Evolutionary conservation across 2,329 filamentous ascomycete species (phyloP).

Genomic region (Neurospora sp.): DNA sequence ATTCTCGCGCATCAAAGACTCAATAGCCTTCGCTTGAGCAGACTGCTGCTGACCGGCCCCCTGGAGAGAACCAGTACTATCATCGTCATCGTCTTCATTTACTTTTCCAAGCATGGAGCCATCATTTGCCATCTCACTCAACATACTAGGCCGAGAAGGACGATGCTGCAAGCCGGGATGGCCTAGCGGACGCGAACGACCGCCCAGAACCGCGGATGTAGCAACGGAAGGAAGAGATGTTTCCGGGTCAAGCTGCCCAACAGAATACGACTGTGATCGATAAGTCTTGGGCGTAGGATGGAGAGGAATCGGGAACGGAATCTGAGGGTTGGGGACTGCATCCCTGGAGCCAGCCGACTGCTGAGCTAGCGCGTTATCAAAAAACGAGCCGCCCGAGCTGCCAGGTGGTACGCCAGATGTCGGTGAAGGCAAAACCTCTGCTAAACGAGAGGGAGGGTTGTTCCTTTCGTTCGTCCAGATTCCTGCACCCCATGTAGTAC

Average conservation of each 20-base stretch:
- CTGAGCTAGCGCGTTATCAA: conserved; percentile 36
- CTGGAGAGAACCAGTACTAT: conserved; percentile 46
- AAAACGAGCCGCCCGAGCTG: conserved; percentile 36
- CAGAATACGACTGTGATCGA: conserved; percentile 92
- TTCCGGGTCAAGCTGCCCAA: conserved; percentile 77
- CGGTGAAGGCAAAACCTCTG: conserved; percentile 66
- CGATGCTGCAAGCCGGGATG: conserved; percentile 69
- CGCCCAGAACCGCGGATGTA: conserved; percentile 38
- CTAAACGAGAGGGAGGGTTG: conserved; percentile 63
- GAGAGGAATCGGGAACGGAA: conserved; percentile 79
- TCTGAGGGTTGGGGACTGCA: conserved; percentile 49
- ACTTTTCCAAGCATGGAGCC: conserved; percentile 56
- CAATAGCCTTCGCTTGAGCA: conserved; percentile 52
- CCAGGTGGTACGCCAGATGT: conserved; percentile 49
- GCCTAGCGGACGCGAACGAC: conserved; percentile 42
- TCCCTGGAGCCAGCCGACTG: conserved; percentile 43
- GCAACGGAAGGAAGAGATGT: conserved; percentile 31
- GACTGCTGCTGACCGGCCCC: conserved; percentile 41
- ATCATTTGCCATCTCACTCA: conserved; percentile 62
- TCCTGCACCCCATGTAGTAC: conserved; percentile 57
- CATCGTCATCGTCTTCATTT: conserved; percentile 54
- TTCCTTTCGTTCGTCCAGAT: conserved; percentile 77
- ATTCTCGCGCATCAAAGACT: conserved; percentile 53
- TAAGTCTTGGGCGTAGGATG: conserved; percentile 89
- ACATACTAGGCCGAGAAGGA: conserved; percentile 67